Conservation (phyloP, 768 basidiomycete species). For the Leccinum longicurvipes region DNA sequence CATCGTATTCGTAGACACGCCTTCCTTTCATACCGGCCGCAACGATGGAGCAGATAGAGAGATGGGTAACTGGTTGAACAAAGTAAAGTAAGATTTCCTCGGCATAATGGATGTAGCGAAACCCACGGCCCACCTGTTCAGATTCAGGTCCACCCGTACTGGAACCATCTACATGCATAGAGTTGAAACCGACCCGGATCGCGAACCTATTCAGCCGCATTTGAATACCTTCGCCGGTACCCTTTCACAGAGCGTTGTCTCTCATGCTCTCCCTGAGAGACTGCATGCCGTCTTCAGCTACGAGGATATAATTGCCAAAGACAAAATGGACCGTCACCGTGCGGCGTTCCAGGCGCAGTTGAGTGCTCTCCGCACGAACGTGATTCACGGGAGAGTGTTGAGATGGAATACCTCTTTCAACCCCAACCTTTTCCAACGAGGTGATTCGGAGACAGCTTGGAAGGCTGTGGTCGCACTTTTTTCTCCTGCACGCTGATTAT, state of each 20-base stretch:
- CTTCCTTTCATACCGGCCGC: slow-evolving; percentile 10
- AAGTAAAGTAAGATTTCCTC: background rate
- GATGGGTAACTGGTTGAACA: slow-evolving; percentile 6
- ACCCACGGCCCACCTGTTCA: background rate
- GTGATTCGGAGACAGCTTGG: slow-evolving; percentile 8
- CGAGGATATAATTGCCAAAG: rapidly evolving
- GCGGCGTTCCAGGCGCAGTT: background rate
- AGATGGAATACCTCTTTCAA: slow-evolving; percentile 2
- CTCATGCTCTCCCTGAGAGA: background rate
- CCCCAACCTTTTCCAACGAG: background rate
- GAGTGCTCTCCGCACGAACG: background rate
- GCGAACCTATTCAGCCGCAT: background rate
- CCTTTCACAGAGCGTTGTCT: slow-evolving; percentile 2
- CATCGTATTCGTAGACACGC: slow-evolving; percentile 24
- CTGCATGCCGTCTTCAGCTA: slow-evolving; percentile 11
- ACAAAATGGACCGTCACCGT: background rate
- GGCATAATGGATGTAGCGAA: background rate
- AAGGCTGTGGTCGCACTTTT: slow-evolving; percentile 8
- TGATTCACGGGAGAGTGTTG: background rate
- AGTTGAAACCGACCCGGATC: background rate
- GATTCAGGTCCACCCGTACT: slow-evolving; percentile 1
- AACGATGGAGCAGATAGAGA: background rate
- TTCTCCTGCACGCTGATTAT: background rate
- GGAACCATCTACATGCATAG: slow-evolving; percentile 19
- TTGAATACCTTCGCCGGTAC: slow-evolving; percentile 5